phyloP scores from a whole-genome alignment of 1,284 basidiomycete species.

The Cutaneotrichosporon dermatis region DNA sequence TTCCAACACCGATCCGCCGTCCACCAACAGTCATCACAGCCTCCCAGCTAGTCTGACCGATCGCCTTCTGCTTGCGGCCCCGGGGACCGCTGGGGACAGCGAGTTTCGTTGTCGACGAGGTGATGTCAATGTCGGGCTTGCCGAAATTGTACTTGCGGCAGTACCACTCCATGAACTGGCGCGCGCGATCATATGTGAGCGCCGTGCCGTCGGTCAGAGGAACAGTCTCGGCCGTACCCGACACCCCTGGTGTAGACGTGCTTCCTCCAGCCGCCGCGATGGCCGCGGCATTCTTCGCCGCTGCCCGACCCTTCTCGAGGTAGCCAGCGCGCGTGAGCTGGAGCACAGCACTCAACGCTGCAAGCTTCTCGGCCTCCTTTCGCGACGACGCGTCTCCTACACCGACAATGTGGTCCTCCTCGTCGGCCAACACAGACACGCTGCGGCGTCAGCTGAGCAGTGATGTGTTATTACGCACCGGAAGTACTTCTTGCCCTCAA shows the following conservation, averaged over 20 bases:
- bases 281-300: constrained; percentile 8
- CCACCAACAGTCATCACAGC: constrained; percentile 77
- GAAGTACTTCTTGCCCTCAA: constrained; percentile 31
- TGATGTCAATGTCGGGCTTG: constrained; percentile 71
- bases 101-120: constrained; percentile 25
- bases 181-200: constrained; percentile 70
- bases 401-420: constrained; percentile 41
- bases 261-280: constrained; percentile 5
- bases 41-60: constrained; percentile 58
- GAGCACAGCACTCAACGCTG: constrained; percentile 66
- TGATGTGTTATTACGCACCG: constrained; percentile 20
- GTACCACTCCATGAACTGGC: constrained; percentile 93
- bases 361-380: constrained; percentile 70
- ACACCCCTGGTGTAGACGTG: constrained; percentile 15
- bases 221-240: constrained; percentile 13
- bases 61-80: constrained; percentile 19
- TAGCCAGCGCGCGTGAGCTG: constrained; percentile 62
- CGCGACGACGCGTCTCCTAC: constrained; percentile 62
- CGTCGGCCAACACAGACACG: constrained; percentile 33
- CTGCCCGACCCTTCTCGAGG: constrained; percentile 24
- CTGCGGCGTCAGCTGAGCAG: constrained; percentile 20
- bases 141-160: constrained; percentile 75
- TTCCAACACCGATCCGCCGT: constrained; percentile 72
- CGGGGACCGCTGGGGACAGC: neutral
- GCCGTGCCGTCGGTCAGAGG: constrained; percentile 63